A percentile compares a stretch with the other conserved stretches of the same genome.
Evolutionary conservation across 1,139 yeast species (phyloP).

Genomic region (Diutina ranongensis): DNA sequence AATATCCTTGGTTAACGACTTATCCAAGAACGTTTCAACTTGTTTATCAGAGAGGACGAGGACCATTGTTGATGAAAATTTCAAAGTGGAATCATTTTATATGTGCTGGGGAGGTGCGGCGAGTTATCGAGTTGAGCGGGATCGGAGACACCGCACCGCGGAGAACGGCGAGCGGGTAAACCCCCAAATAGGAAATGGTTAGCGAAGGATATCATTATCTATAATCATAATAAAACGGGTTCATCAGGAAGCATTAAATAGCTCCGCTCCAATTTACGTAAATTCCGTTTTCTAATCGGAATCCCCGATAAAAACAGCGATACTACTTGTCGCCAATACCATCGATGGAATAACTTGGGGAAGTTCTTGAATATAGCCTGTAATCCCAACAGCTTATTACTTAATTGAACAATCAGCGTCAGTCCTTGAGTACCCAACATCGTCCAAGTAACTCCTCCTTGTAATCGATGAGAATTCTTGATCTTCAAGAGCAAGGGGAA

Average conservation of each 20-base stretch:
- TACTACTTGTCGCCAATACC: background rate
- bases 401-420: conserved; percentile 20
- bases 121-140: too few relatives aligned
- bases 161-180: too few relatives aligned
- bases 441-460: conserved; percentile 67
- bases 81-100: background rate
- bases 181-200: background rate
- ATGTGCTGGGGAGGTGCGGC: too few relatives aligned
- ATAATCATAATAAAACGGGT: background rate
- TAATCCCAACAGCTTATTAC: conserved; percentile 30
- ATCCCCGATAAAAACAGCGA: background rate
- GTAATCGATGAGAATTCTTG: conserved; percentile 76
- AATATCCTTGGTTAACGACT: conserved; percentile 14
- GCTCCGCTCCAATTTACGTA: background rate
- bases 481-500: conserved; percentile 69
- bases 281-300: background rate
- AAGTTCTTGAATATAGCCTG: conserved; percentile 28
- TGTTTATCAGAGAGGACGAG: background rate
- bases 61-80: background rate
- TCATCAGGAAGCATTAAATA: conserved; percentile 4
- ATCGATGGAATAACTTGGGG: conserved; percentile 11
- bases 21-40: background rate
- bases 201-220: background rate
- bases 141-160: too few relatives aligned
- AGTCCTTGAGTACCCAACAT: conserved; percentile 13